phyloP scores from a whole-genome alignment of 495 filamentous ascomycete genomes.

The Daldinia grandis region DNA sequence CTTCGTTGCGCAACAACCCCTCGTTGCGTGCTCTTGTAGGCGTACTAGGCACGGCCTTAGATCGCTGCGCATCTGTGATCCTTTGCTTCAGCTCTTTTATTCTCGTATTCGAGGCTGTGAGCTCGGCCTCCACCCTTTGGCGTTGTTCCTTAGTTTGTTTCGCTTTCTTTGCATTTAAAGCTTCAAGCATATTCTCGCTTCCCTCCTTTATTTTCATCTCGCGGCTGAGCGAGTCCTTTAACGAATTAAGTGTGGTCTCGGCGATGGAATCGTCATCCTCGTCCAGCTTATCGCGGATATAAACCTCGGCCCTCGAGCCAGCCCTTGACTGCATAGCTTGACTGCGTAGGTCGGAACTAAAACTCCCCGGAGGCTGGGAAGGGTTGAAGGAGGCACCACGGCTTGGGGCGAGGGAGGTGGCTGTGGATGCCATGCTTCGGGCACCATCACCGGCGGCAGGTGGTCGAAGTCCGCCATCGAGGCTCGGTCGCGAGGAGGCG shows the following conservation, averaged over 20 bases:
- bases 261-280: conserved; percentile 68
- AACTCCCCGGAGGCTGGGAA: conserved; percentile 83
- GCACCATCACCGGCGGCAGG: conserved; percentile 50
- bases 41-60: conserved; percentile 71
- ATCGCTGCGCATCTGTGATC: conserved; percentile 72
- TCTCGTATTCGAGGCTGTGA: conserved; percentile 88
- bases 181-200: conserved; percentile 96
- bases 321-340: conserved; percentile 71
- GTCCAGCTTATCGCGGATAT: conserved; percentile 67
- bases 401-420: conserved; percentile 67
- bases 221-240: conserved; percentile 85
- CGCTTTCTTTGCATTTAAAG: conserved; percentile 89
- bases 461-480: conserved; percentile 64
- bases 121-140: conserved; percentile 84
- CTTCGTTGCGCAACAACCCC: conserved; percentile 70
- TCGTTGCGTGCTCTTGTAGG: conserved; percentile 75
- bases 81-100: conserved; percentile 82
- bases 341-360: conserved; percentile 88
- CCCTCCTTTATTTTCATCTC: conserved; percentile 98
- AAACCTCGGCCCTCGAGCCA: conserved; percentile 73
- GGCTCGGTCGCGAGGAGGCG: conserved; percentile 48
- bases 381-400: conserved; percentile 70
- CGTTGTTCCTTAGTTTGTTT: conserved; percentile 96
- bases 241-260: conserved; percentile 76
- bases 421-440: conserved; percentile 67